phyloP scores from a whole-genome alignment of 140 eudicot species.

The Cichorium intybus region DNA sequence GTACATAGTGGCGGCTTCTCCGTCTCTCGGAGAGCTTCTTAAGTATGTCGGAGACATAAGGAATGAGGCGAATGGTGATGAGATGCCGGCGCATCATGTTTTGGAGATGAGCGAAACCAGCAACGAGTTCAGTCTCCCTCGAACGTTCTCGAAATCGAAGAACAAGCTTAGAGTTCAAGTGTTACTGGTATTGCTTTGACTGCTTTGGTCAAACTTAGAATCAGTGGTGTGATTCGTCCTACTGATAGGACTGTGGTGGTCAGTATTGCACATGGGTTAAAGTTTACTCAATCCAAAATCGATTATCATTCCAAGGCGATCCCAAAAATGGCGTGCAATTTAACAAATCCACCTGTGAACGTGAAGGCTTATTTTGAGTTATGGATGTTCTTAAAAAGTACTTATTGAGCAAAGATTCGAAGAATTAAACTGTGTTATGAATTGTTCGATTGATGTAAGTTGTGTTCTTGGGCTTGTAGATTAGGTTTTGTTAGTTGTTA shows the following conservation, averaged over 20 bases:
- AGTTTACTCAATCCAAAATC: slow-evolving; percentile 57
- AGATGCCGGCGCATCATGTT: slow-evolving; percentile 48
- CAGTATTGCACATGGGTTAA: slow-evolving; percentile 60
- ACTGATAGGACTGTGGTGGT: slow-evolving; percentile 64
- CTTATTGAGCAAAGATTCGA: slow-evolving; percentile 42
- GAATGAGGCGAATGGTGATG: slow-evolving; percentile 43
- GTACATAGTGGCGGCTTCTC: too few relatives aligned
- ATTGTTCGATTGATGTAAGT: neutral
- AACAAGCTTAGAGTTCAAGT: too few relatives aligned
- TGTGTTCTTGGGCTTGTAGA: slow-evolving; percentile 9
- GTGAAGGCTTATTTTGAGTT: slow-evolving; percentile 54
- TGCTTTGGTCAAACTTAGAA: slow-evolving; percentile 49
- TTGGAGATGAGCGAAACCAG: slow-evolving; percentile 42
- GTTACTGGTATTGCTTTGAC: slow-evolving; percentile 60
- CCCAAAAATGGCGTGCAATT: slow-evolving; percentile 40
- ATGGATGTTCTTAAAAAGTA: slow-evolving; percentile 54
- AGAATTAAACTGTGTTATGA: slow-evolving; percentile 15
- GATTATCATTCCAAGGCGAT: slow-evolving; percentile 53
- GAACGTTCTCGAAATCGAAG: too few relatives aligned
- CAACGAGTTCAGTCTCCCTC: too few relatives aligned
- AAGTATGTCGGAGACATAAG: slow-evolving; percentile 58
- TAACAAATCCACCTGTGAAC: slow-evolving; percentile 46
- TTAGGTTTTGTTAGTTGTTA: slow-evolving; percentile 1
- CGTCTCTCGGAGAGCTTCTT: slow-evolving; percentile 48
- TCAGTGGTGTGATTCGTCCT: slow-evolving; percentile 49